Evolutionary conservation across 1,139 yeast genomes (phyloP), one percentile per base, ranked within the genome.

Genomic region (Arxiozyma bovina): DNA sequence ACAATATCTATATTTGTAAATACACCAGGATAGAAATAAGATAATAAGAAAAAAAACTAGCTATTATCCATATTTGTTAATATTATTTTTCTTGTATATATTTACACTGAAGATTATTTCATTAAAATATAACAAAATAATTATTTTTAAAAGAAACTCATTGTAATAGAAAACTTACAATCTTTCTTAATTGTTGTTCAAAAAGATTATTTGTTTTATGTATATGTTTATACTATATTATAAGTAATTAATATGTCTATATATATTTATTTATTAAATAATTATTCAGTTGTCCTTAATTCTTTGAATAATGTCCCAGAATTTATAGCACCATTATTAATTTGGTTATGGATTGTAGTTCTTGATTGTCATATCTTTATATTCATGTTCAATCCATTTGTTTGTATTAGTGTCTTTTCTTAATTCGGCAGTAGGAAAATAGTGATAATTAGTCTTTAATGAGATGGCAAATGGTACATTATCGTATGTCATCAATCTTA

Each of bases 381-480:
- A 61, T 44, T 74, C 77, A 27, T 70, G 66, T 60, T 78, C 80
- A 46, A 73, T 70, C 89, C 90, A 83, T 58, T 76, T 74, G 15
- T 76, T 76, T 9, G 71, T 66, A 1, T 61, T 68, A 15, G 61
- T 63, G 58, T 77, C 75, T 61, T 77, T 79, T 59, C 74, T 77
- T 60, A 87, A 69, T 65, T 85, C 91, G 12, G 81, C 77, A 0
- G 96, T 89, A 47, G 96, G 95, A 77, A 87, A 90, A 67, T 90
- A 91, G 67, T 90, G 97, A 64, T 88, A 87, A 68, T 88, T 88
- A 1, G 96, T 88, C 70, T 89, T 89, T 64, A 90, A 72, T 1
- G 96, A 85, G 54, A 86, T 83, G 2, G 96, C 96, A 63, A 83
- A 80, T 17, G 96, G 96, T 25, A 88, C 82, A 58, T 85, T 85